phyloP scores from a whole-genome alignment of 495 filamentous ascomycete genomes.

The Pyrenula massariospora region DNA sequence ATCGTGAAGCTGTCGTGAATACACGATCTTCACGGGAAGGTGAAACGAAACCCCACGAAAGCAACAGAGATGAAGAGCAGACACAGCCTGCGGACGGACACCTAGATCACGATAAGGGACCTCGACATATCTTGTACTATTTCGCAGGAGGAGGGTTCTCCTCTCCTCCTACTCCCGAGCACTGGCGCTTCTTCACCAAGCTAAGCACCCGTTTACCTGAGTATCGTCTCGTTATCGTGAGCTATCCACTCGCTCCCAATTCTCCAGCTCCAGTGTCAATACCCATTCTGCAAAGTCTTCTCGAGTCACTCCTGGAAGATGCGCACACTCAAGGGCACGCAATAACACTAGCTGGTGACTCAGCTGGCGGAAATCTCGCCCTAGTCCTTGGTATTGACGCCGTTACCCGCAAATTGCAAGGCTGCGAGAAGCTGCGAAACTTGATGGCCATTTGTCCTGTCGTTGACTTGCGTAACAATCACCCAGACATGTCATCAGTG shows the following conservation, averaged over 20 bases:
- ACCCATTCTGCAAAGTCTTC: conserved; percentile 3
- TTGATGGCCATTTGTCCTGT: conserved; percentile 25
- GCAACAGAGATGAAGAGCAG: background rate
- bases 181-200: background rate
- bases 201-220: background rate
- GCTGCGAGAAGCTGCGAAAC: conserved; percentile 2
- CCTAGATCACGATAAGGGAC: too few relatives aligned
- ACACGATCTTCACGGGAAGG: background rate
- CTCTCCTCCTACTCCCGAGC: background rate
- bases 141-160: background rate
- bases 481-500: conserved; percentile 17
- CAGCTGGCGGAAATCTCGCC: conserved; percentile 15
- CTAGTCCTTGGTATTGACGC: conserved; percentile 19
- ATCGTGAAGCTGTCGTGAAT: background rate
- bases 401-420: conserved; percentile 5
- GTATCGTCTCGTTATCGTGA: background rate
- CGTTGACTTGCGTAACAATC: conserved; percentile 22
- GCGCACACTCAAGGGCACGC: background rate
- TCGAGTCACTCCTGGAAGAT: conserved; percentile 4
- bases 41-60: background rate
- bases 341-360: conserved; percentile 15
- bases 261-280: background rate
- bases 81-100: background rate
- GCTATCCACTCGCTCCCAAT: background rate
- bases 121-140: background rate